phyloP scores from a whole-genome alignment of 352 stramenopile species.

The Phytophthora citrophthora region DNA sequence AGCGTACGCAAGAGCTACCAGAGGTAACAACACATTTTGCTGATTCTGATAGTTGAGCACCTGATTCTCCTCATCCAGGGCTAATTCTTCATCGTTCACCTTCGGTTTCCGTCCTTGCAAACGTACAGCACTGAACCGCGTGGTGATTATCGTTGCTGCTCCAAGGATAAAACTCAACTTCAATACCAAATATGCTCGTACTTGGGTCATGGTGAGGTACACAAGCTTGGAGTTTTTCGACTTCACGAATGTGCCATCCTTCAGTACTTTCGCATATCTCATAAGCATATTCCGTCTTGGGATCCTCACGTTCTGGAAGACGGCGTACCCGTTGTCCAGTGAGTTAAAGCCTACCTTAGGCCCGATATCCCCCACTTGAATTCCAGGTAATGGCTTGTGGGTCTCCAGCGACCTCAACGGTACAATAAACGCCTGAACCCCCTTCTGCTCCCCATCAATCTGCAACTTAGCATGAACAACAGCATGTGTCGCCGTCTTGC shows the following conservation, averaged over 20 bases:
- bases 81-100: constrained; percentile 18
- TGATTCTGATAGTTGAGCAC: constrained; percentile 65
- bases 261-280: constrained; percentile 41
- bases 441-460: constrained; percentile 20
- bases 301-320: constrained; percentile 28
- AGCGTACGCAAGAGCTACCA: constrained; percentile 37
- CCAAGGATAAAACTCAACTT: constrained; percentile 30
- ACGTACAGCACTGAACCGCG: constrained; percentile 52
- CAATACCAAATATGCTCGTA: constrained; percentile 41
- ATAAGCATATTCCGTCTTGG: constrained; percentile 35
- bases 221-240: constrained; percentile 66
- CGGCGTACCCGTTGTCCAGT: constrained; percentile 31
- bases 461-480: constrained; percentile 29
- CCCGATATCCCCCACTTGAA: constrained; percentile 33
- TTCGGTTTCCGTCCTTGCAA: constrained; percentile 45
- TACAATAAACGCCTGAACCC: constrained; percentile 34
- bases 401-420: constrained; percentile 21
- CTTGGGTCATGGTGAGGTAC: constrained; percentile 62
- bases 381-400: constrained; percentile 18
- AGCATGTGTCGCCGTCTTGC: constrained; percentile 32
- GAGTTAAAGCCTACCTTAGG: constrained; percentile 36
- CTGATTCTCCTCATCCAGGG: constrained; percentile 44
- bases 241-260: constrained; percentile 61
- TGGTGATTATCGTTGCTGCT: constrained; percentile 51
- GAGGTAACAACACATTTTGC: constrained; percentile 44